These are phyloP conservation scores for Cnidoscolus chayamansa DNA, from an alignment of 441 rosid genomes.

Conservation along the genomic window DNA sequence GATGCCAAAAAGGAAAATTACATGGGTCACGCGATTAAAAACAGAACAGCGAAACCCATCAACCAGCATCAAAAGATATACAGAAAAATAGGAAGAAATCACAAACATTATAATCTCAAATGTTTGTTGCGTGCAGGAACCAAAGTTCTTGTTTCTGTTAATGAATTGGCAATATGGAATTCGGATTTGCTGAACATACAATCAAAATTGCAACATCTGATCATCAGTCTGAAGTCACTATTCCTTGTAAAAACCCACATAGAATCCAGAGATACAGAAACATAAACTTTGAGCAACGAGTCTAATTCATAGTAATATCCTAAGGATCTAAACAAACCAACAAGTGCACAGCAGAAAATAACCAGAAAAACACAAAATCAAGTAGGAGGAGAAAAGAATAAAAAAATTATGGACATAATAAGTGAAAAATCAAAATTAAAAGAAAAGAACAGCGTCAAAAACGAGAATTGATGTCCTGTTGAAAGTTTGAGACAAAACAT, in stretches of 20 bases:
- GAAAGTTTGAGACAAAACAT: neutral
- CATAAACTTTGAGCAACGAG: neutral
- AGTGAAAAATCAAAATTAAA: neutral
- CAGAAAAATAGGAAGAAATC: neutral
- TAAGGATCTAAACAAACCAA: constrained; percentile 25
- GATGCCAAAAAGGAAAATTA: neutral
- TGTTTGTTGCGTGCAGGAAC: constrained; percentile 2
- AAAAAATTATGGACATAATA: neutral
- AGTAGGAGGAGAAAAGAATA: neutral
- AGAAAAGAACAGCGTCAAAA: neutral
- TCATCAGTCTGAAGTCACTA: constrained; percentile 12
- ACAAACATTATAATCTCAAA: neutral
- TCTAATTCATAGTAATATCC: constrained; percentile 24
- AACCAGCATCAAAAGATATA: neutral
- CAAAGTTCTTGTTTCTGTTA: constrained; percentile 13
- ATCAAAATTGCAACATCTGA: constrained; percentile 12
- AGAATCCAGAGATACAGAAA: constrained; percentile 6
- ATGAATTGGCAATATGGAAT: constrained; percentile 8
- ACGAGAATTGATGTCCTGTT: constrained; percentile 6
- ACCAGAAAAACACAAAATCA: constrained; percentile 6
- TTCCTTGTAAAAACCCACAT: constrained; percentile 1
- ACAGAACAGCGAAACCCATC: constrained; percentile 8
- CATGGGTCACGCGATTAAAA: neutral
- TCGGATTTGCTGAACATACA: constrained; percentile 7
- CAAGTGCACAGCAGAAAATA: constrained; percentile 4